Evolutionary conservation across 2,329 filamentous ascomycete genomes (phyloP), one percentile per base, ranked within the genome.

Genomic region (Lachnellula subtilissima): DNA sequence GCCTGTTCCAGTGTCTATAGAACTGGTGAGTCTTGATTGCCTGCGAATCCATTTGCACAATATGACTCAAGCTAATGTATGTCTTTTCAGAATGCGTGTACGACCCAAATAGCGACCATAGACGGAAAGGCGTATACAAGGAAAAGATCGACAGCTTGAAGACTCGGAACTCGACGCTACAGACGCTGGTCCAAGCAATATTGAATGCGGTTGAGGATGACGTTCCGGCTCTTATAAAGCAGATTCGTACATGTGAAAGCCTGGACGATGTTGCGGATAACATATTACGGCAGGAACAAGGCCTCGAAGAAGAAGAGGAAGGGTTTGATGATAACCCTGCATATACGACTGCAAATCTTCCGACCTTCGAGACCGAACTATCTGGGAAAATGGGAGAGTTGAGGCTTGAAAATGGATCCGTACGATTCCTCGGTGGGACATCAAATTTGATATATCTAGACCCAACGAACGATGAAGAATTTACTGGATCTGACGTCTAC

Each of bases 1-100:
- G 93, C 94, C n/a, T 99, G 94, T 73, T 85, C 89, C 60, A 96
- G 91, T 64, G 93, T 97, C 53, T 97, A 99, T 70, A 83, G 85
- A 59, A 94, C 89, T 58, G 69, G 69, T 69, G 52, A 65, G 64
- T 57, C 48, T 15, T 17, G 37, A 28, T 28, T 9, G 19, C 25
- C 25, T 7, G 25, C 25, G 25, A 25, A 6, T 7, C 25, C 28
- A 32, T 5, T 7, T 2, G 11, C 42, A 45, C 3, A 9, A 19
- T 11, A 17, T 15, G 12, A 49, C 22, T 19, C 5, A 54, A 17
- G 14, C 53, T 59, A 42, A 56, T 50, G 43, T 48, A 28, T 39
- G 23, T 45, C 32, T 49, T 49, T n/a, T 17, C 37, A 69, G 85
- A 89, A 74, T 97, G 94, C 71, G 80, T 97, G 62, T 97, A 97